Evolutionary conservation across 2,329 filamentous ascomycete species (phyloP).

Genomic region (Aaosphaeria arxii): DNA sequence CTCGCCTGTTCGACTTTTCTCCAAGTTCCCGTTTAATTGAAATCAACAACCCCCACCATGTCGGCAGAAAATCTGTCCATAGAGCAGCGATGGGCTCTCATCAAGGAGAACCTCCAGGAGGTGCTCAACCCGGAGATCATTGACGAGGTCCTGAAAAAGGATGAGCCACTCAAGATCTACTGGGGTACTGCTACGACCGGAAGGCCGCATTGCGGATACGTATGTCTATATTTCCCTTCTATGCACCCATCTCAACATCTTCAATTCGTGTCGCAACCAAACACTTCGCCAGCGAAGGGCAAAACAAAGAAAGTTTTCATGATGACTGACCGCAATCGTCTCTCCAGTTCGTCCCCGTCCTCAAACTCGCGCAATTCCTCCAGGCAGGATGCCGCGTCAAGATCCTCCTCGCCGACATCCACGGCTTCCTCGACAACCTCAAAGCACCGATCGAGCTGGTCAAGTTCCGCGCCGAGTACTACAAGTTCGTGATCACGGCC

Average conservation of each 20-base stretch:
- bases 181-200: slow-evolving; percentile 87
- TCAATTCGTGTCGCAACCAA: no score
- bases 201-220: slow-evolving; percentile 83
- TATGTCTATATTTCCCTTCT: slow-evolving; percentile 9
- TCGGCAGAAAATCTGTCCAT: slow-evolving; percentile 37
- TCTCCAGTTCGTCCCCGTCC: slow-evolving; percentile 68
- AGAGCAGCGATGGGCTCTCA: slow-evolving; percentile 68
- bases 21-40: not conserved
- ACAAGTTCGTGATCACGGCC: slow-evolving; percentile 70
- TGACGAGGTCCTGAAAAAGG: slow-evolving; percentile 65
- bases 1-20: not conserved
- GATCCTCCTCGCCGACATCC: slow-evolving; percentile 64
- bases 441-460: slow-evolving; percentile 90
- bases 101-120: slow-evolving; percentile 78
- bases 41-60: slow-evolving; percentile 25
- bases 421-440: slow-evolving; percentile 76
- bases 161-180: slow-evolving; percentile 72
- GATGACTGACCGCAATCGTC: slow-evolving; percentile 4
- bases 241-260: not conserved
- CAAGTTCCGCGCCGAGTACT: slow-evolving; percentile 78
- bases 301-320: not conserved
- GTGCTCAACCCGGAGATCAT: slow-evolving; percentile 82
- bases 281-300: not conserved
- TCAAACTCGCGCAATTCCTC: slow-evolving; percentile 88
- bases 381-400: slow-evolving; percentile 79